phyloP scores from a whole-genome alignment of 805 yeast species.

The Kazachstania taianensis region DNA sequence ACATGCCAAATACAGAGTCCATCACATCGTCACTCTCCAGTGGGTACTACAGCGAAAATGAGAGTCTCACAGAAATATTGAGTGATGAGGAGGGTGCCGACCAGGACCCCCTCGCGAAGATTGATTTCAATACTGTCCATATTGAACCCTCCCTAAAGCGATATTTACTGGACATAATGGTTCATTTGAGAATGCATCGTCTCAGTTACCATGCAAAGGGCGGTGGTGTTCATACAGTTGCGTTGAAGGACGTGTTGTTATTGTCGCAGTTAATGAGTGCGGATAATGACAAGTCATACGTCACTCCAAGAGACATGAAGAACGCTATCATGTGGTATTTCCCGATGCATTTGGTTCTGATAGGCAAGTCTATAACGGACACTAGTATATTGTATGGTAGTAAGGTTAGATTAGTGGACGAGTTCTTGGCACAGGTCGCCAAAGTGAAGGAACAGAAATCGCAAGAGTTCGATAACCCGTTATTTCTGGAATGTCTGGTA shows the following conservation, averaged over 20 bases:
- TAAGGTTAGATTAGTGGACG: constrained; percentile 19
- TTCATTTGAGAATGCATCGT: constrained; percentile 47
- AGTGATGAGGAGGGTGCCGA: background rate
- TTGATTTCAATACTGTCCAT: background rate
- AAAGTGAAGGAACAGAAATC: constrained; percentile 13
- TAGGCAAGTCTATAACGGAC: constrained; percentile 28
- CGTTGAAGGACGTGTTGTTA: constrained; percentile 35
- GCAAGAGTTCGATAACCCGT: constrained; percentile 15
- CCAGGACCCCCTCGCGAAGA: background rate
- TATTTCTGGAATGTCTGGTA: constrained; percentile 33
- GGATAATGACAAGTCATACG: constrained; percentile 30
- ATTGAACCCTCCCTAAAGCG: constrained; percentile 19
- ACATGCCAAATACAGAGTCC: constrained; percentile 5
- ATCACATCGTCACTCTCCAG: constrained; percentile 2
- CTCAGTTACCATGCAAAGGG: constrained; percentile 32
- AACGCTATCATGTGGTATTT: constrained; percentile 38
- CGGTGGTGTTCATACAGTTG: constrained; percentile 43
- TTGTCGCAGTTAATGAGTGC: constrained; percentile 35
- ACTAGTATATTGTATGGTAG: constrained; percentile 24
- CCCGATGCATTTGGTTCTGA: constrained; percentile 45
- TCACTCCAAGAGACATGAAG: constrained; percentile 44
- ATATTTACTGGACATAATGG: constrained; percentile 48
- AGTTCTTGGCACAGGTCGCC: constrained; percentile 15
- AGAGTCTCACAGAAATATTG: constrained; percentile 1
- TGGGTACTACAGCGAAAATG: constrained; percentile 4